phyloP scores from a whole-genome alignment of 1,284 basidiomycete species.

The Moesziomyces sp. region DNA sequence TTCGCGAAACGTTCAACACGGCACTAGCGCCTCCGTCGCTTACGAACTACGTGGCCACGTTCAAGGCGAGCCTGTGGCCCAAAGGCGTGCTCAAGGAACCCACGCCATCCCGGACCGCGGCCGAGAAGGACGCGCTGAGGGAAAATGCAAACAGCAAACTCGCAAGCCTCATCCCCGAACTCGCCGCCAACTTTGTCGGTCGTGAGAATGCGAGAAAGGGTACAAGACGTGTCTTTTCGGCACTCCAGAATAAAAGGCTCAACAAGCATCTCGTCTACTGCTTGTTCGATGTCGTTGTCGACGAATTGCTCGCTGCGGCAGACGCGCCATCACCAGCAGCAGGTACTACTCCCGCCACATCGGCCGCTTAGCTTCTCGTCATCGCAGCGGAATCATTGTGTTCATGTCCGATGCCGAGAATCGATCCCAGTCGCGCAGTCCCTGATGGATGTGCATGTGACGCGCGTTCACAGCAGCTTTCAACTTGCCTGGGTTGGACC shows the following conservation, averaged over 20 bases:
- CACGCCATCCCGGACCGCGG: constrained; percentile 76
- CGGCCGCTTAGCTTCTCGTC: not conserved
- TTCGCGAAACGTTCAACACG: constrained; percentile 79
- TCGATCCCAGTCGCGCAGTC: too few relatives aligned
- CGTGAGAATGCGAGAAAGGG: constrained; percentile 90
- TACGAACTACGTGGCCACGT: constrained; percentile 73
- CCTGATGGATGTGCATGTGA: too few relatives aligned
- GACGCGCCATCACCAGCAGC: not conserved
- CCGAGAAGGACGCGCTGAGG: constrained; percentile 81
- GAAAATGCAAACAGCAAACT: constrained; percentile 88
- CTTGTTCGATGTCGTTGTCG: constrained; percentile 45
- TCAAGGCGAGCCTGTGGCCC: constrained; percentile 84
- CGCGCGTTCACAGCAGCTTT: too few relatives aligned
- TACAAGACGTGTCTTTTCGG: constrained; percentile 87
- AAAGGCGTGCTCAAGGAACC: constrained; percentile 78
- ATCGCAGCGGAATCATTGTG: not conserved
- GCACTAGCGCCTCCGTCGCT: constrained; percentile 69
- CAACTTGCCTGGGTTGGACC: too few relatives aligned
- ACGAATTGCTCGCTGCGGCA: constrained; percentile 36
- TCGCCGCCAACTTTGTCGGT: constrained; percentile 96
- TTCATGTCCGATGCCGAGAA: too few relatives aligned
- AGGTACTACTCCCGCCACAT: not conserved
- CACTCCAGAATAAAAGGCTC: constrained; percentile 87
- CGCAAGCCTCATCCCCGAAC: constrained; percentile 89
- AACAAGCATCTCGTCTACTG: constrained; percentile 71